Evolutionary conservation across 805 yeast genomes (phyloP).

Genomic region (Wickerhamomyces mucosus): DNA sequence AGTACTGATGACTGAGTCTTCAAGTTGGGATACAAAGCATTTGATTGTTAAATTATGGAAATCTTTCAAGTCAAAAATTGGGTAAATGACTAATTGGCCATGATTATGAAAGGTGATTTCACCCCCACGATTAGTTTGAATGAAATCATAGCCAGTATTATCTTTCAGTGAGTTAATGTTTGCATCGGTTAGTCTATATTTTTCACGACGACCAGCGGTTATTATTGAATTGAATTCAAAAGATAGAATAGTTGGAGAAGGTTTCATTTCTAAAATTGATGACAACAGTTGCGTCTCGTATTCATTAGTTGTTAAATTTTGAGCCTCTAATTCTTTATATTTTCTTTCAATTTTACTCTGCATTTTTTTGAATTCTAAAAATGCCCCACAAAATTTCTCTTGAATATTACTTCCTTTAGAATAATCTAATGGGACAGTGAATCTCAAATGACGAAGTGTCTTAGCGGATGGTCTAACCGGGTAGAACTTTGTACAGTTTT

Average conservation of each 20-base stretch:
- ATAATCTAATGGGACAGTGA: conserved; percentile 30
- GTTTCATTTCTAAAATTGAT: conserved; percentile 37
- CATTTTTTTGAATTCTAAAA: conserved; percentile 46
- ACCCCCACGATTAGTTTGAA: conserved; percentile 88
- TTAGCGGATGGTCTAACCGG: conserved; percentile 27
- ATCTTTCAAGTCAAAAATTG: conserved; percentile 60
- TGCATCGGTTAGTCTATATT: conserved; percentile 32
- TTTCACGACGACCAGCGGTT: conserved; percentile 86
- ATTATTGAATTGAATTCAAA: conserved; percentile 82
- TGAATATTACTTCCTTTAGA: conserved; percentile 47
- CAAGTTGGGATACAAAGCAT: conserved; percentile 58
- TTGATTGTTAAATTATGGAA: conserved; percentile 48
- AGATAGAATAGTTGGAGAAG: conserved; percentile 62
- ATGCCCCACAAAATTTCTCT: conserved; percentile 43
- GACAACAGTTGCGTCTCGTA: conserved; percentile 37
- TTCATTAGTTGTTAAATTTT: conserved; percentile 33
- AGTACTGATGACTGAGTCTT: conserved; percentile 43
- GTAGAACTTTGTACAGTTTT: conserved; percentile 19
- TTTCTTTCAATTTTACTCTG: conserved; percentile 37
- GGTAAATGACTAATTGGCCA: conserved; percentile 85
- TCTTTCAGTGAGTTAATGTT: conserved; percentile 18
- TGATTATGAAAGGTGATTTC: conserved; percentile 96
- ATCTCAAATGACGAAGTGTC: conserved; percentile 34
- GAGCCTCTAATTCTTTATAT: conserved; percentile 27
- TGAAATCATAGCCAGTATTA: conserved; percentile 43